Evolutionary conservation across 2,329 filamentous ascomycete species (phyloP).

Genomic region (Talaromyces sp.): DNA sequence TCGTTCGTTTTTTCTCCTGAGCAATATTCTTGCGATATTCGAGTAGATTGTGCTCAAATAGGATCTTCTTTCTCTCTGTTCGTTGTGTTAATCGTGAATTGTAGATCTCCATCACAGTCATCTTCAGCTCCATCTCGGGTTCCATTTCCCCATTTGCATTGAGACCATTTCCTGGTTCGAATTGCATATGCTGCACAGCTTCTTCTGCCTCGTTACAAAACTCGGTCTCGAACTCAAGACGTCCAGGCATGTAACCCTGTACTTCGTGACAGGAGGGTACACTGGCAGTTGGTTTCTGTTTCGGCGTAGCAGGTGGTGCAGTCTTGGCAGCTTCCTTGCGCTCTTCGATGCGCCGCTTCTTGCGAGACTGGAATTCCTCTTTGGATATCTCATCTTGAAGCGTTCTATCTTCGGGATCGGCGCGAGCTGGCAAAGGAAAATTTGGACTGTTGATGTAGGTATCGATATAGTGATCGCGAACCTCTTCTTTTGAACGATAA

Average conservation of each 20-base stretch:
- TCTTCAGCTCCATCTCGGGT: slow-evolving; percentile 94
- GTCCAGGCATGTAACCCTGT: slow-evolving; percentile 97
- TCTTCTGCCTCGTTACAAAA: slow-evolving; percentile 98
- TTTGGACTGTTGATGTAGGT: slow-evolving; percentile 79
- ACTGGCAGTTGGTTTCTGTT: slow-evolving; percentile 93
- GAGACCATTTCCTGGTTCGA: slow-evolving; percentile 91
- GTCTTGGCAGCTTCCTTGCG: slow-evolving; percentile 83
- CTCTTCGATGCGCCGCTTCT: slow-evolving; percentile 91
- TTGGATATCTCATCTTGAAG: slow-evolving; percentile 78
- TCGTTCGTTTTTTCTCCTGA: slow-evolving; percentile 89
- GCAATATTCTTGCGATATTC: slow-evolving; percentile 92
- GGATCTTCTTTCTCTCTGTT: slow-evolving; percentile 91
- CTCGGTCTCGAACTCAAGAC: slow-evolving; percentile 95
- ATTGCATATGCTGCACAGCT: slow-evolving; percentile 96
- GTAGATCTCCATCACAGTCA: slow-evolving; percentile 98
- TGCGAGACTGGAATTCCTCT: slow-evolving; percentile 88
- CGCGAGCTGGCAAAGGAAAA: slow-evolving; percentile 84
- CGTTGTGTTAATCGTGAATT: slow-evolving; percentile 86
- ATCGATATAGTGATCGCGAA: slow-evolving; percentile 86
- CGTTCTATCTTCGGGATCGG: slow-evolving; percentile 75
- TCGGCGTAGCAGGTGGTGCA: slow-evolving; percentile 77
- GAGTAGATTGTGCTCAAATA: slow-evolving; percentile 90
- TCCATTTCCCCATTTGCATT: slow-evolving; percentile 87
- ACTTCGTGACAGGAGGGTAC: slow-evolving; percentile 97
- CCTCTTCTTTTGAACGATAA: slow-evolving; percentile 90